These are phyloP conservation scores for Striga hermonthica DNA, from an alignment of 305 asterid species.

Conservation along the genomic window DNA sequence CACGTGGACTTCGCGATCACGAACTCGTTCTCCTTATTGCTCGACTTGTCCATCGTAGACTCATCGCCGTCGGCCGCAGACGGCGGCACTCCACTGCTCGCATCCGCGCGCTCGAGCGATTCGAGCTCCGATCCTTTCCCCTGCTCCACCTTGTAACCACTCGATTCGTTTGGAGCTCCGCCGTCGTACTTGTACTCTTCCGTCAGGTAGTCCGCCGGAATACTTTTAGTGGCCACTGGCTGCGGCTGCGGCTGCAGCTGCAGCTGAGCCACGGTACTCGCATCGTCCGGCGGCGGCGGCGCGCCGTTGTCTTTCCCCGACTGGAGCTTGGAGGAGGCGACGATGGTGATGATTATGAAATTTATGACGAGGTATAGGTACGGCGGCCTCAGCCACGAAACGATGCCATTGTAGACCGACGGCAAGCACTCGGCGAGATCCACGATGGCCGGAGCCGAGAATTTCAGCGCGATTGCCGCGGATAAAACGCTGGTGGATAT, in stretches of 20 bases:
- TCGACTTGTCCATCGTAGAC: conserved; percentile 31
- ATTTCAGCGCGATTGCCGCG: conserved; percentile 51
- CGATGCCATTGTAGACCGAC: conserved; percentile 37
- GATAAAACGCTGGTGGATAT: conserved; percentile 59
- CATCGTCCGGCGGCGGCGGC: background rate
- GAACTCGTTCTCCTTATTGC: conserved; percentile 53
- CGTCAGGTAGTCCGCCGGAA: background rate
- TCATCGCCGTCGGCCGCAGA: conserved; percentile 12
- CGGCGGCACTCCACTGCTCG: conserved; percentile 22
- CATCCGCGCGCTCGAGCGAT: conserved; percentile 22
- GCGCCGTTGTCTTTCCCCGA: background rate
- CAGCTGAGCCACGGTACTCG: background rate
- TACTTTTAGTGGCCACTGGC: background rate
- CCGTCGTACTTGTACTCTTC: conserved; percentile 27
- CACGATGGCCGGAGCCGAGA: conserved; percentile 11
- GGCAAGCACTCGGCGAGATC: background rate
- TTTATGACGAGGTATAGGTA: conserved; percentile 41
- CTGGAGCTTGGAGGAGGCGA: conserved; percentile 18
- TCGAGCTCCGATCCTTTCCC: conserved; percentile 30
- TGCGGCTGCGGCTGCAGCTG: background rate
- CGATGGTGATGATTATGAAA: conserved; percentile 61
- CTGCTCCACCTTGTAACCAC: conserved; percentile 23
- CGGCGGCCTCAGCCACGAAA: conserved; percentile 58
- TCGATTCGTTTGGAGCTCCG: conserved; percentile 24
- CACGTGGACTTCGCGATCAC: conserved; percentile 34